These are phyloP conservation scores for Linnemannia zychae DNA, from an alignment of 192 early-diverging fungal genomes.

Conservation along the genomic window DNA sequence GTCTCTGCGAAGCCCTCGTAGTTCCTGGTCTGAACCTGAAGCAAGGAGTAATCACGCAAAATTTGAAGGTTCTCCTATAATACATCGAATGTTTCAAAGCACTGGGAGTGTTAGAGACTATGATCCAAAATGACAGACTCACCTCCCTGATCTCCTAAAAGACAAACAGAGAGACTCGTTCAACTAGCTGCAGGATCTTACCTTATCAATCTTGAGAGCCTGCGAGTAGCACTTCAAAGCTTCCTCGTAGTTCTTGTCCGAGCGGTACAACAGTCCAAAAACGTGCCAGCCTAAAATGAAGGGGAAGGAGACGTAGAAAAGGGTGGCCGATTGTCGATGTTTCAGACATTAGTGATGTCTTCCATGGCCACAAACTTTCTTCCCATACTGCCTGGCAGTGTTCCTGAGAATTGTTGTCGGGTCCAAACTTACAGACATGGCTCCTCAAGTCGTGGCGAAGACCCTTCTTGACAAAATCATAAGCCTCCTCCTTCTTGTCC, in stretches of 20 bases:
- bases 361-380: not conserved
- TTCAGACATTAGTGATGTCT: not conserved
- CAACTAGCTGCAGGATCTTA: conserved; percentile 8
- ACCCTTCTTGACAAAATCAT: conserved; percentile 89
- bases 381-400: not conserved
- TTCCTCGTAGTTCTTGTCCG: conserved; percentile 94
- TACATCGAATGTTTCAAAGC: not conserved
- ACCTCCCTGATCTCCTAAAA: not conserved
- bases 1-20: conserved; percentile 87
- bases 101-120: not conserved
- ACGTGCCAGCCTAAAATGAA: conserved; percentile 89
- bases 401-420: not conserved
- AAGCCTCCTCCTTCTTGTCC: conserved; percentile 93
- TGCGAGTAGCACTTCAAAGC: conserved; percentile 92
- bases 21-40: conserved; percentile 91
- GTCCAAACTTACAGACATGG: conserved; percentile 81
- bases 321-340: not conserved
- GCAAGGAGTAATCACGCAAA: conserved; percentile 87
- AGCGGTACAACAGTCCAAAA: conserved; percentile 91
- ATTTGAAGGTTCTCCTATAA: conserved; percentile 91
- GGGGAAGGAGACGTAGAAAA: not conserved
- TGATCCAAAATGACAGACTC: not conserved
- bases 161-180: not conserved
- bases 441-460: conserved; percentile 83
- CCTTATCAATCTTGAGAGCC: conserved; percentile 88